Percentiles rank a stretch among this genome's conserved stretches.
These are phyloP conservation scores for Fusarium sp. DNA, from an alignment of 2,329 filamentous ascomycete species.

Conservation along the genomic window DNA sequence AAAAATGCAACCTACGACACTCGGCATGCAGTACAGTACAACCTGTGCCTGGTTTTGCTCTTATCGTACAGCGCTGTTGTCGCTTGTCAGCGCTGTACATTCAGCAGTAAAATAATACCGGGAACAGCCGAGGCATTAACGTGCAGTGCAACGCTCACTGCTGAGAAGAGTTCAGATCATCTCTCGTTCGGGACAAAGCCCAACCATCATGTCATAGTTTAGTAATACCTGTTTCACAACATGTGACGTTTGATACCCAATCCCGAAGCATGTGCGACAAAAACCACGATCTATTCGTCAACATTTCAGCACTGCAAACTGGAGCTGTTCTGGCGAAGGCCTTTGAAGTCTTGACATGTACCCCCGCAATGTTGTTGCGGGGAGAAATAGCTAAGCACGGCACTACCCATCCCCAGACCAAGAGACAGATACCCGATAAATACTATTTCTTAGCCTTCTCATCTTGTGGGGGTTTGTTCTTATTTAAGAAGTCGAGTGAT, in stretches of 20 bases:
- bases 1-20: not conserved
- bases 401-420: not conserved
- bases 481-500: not conserved
- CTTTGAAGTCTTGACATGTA: not conserved
- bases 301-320: not conserved
- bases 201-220: not conserved
- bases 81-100: not conserved
- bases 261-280: not conserved
- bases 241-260: not conserved
- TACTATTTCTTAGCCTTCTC: not conserved
- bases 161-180: not conserved
- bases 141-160: not conserved
- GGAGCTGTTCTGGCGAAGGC: accelerated
- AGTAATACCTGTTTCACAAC: not conserved
- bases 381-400: not conserved
- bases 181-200: not conserved
- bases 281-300: accelerated
- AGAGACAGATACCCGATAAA: not conserved
- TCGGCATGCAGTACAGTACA: not conserved
- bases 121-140: constrained; percentile 1
- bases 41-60: not conserved
- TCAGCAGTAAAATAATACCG: not conserved
- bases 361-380: not conserved
- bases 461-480: not conserved
- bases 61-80: not conserved